These are phyloP conservation scores for Talaromyces liani DNA, from an alignment of 495 filamentous ascomycete genomes.

Conservation along the genomic window DNA sequence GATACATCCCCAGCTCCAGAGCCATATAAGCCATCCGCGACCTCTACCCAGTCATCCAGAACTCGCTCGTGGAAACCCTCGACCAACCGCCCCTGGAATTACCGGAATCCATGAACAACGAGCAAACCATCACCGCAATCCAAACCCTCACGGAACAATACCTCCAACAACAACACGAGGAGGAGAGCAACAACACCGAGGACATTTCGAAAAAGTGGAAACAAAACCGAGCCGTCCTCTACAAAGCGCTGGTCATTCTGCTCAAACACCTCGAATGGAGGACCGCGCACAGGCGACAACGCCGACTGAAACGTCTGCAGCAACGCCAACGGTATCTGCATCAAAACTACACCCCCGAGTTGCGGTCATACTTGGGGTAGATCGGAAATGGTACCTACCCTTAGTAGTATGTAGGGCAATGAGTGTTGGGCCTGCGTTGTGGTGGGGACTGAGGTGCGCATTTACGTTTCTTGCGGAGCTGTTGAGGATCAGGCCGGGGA, in stretches of 20 bases:
- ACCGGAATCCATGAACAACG: not conserved
- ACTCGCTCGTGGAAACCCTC: not conserved
- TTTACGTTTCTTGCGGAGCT: constrained; percentile 53
- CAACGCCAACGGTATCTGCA: constrained; percentile 10
- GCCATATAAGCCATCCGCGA: not conserved
- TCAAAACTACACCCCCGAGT: constrained; percentile 53
- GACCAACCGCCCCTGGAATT: constrained; percentile 18
- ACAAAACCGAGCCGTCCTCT: not conserved
- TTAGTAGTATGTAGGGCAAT: constrained; percentile 54
- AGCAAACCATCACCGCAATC: not conserved
- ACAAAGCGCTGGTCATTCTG: not conserved
- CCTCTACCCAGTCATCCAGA: not conserved
- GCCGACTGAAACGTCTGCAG: constrained; percentile 9
- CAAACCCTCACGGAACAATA: not conserved
- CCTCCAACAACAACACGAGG: not conserved
- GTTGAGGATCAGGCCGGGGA: constrained; percentile 36
- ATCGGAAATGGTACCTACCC: constrained; percentile 54
- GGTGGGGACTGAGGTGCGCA: constrained; percentile 56
- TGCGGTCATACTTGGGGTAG: constrained; percentile 57
- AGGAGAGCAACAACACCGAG: not conserved
- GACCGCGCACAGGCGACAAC: not conserved
- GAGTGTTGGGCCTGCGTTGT: constrained; percentile 50
- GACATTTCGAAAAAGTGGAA: not conserved
- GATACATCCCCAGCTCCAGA: not conserved
- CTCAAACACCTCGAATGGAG: not conserved